These are phyloP conservation scores for Malus hybrid DNA, from an alignment of 331 rosid genomes.

Conservation along the genomic window DNA sequence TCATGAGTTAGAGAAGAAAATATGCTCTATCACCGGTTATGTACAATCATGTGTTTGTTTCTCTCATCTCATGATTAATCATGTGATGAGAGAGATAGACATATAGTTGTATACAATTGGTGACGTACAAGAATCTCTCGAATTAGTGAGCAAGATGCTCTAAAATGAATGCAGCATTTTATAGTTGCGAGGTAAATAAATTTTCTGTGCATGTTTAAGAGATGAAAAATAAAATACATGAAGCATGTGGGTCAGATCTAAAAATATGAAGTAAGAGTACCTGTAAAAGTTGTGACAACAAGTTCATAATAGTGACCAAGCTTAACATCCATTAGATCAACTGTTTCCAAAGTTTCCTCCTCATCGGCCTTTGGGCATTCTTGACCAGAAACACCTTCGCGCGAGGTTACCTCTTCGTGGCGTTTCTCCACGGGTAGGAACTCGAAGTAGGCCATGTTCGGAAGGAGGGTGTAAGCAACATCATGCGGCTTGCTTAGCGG, in stretches of 20 bases:
- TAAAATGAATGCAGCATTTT: too few species aligned
- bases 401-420: background rate
- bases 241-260: constrained; percentile 26
- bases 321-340: constrained; percentile 40
- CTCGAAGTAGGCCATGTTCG: constrained; percentile 49
- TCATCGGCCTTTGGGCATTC: constrained; percentile 7
- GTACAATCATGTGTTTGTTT: too few species aligned
- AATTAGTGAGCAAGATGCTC: background rate
- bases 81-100: background rate
- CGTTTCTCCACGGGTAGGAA: constrained; percentile 32
- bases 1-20: background rate
- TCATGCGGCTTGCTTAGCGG: constrained; percentile 36
- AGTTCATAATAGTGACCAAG: constrained; percentile 43
- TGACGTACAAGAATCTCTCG: background rate
- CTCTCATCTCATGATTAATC: background rate
- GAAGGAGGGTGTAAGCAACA: constrained; percentile 45
- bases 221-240: background rate
- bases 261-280: constrained; percentile 13
- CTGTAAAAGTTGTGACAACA: constrained; percentile 48
- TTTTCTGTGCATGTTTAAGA: background rate
- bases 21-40: background rate
- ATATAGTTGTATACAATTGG: background rate
- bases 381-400: constrained; percentile 16
- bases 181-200: background rate
- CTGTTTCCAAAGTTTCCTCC: constrained; percentile 8